Base-by-base conservation (phyloP, 768 basidiomycete species). In the Termitomyces sp. region DNA sequence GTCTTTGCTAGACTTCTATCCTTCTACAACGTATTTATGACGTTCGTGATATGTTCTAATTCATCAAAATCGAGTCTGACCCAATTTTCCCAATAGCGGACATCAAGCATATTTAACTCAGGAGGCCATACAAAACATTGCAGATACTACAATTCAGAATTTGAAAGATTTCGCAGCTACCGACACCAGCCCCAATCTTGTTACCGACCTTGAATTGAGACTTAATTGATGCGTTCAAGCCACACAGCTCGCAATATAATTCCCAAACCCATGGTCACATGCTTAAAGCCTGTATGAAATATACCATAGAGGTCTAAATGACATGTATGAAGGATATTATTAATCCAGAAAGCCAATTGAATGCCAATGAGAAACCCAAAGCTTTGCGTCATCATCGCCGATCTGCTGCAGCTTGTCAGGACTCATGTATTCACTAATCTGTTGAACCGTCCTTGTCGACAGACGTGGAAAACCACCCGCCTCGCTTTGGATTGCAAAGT, bases 1-100 rank as follows among this genome's bases (percentile, higher is more conserved):
- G 70, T 67, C 18, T 76, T 78, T 57, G 74, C 73, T 22, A 71
- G 76, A n/a, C 66, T 78, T n/a, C 62, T 78, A 16, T 72, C 75
- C 0, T 78, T 78, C 62, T 76, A 76, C 63, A 78, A 76, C 57
- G 76, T 78, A 33, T 76, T 75, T 56, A 70, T 78, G 72, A 78
- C 71, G 76, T 74, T 55, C 55, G 64, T 44, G 65, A 35, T 49
- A 20, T 3, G 6, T 48, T 22, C 35, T 2, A 9, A 45, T 20
- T 43, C 18, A 13, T 20, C 11, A n/a, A 33, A 5, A 16, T 52
- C 26, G 16, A 8, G 40, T 13, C 33, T 46, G 36, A 36, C 46
- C 51, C 16, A 33, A n/a, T 33, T 11, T 22, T 0, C 11, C 10
- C 0, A 13, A 33, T 52, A 78, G 76, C 28, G 76, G 76, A 5